Base-by-base conservation (phyloP, 768 basidiomycete species). In the Amanita brunnescens region DNA sequence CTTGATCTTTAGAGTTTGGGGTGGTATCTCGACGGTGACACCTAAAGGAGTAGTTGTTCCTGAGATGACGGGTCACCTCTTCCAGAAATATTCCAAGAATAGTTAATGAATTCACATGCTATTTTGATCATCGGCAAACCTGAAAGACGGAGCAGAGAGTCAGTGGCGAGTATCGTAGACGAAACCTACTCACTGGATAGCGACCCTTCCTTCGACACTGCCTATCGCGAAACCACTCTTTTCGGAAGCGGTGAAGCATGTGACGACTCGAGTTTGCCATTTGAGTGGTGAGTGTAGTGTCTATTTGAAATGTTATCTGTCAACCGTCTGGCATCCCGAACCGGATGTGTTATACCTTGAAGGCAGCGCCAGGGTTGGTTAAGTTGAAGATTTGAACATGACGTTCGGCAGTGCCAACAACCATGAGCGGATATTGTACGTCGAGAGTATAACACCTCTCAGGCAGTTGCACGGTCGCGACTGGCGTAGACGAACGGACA, bases 381-480 rank as follows among this genome's bases (percentile, higher is more conserved):
- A 96, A 77, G 66, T 95, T 87, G 73, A 81, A 87, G 55, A 95
- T 87, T 64, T 89, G 84, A 47, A 96, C 83, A 62, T 93, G 87
- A 26, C 92, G 81, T 53, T 96, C 93, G 4, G 92, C 95, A 1
- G 91, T 95, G 24, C 86, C 94, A 47, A 92, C 89, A 38, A 94
- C 93, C 74, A 95, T 81, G 23, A 94, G 72, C 2, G 88, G 84
- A 59, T 82, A 85, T 52, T 80, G 78, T 8, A 85, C 79, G 57
- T 93, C 91, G 69, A 94, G 79, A 44, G 84, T 81, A 67, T 95
- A 96, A 61, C 90, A 91, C 53, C 93, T 76, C 59, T 95, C 92
- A 2, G 91, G 87, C 13, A 97, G 76, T 50, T 78, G 74, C 4
- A 96, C 83, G 1, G 79, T 81, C 24, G 82, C 85, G 4, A 92